Conservation (phyloP, 148 eudicot species). For the Salicornia ramosissima region DNA sequence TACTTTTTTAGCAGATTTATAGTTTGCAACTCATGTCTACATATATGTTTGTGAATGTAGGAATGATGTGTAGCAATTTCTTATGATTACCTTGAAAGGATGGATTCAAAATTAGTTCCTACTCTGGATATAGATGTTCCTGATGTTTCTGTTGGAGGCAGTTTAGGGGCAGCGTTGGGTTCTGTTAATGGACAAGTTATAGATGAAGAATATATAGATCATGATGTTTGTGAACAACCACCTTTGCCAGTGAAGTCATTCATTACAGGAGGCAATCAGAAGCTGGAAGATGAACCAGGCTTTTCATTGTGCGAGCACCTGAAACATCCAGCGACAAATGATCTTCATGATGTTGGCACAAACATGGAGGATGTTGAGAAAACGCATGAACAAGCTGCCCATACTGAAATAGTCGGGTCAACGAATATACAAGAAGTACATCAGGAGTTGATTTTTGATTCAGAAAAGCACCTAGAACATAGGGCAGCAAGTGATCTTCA, state of each 20-base stretch:
- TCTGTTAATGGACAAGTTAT: not conserved
- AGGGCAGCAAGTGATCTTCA: too few species aligned
- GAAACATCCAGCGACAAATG: slow-evolving; percentile 4
- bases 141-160: not conserved
- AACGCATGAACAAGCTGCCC: slow-evolving; percentile 20
- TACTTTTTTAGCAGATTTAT: too few species aligned
- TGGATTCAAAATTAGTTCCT: not conserved
- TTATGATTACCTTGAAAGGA: not conserved
- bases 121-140: not conserved
- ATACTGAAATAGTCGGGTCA: slow-evolving; percentile 18
- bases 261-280: not conserved
- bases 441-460: slow-evolving; percentile 20
- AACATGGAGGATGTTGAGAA: slow-evolving; percentile 11
- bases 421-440: slow-evolving; percentile 9
- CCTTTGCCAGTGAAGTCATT: not conserved
- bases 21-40: not conserved
- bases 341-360: slow-evolving; percentile 17
- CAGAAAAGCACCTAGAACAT: too few species aligned
- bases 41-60: not conserved
- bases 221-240: not conserved
- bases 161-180: not conserved
- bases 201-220: not conserved
- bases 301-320: not conserved
- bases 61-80: not conserved
- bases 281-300: not conserved